Evolutionary conservation across 2,329 filamentous ascomycete genomes (phyloP).

Genomic region (Akanthomyces lecanii): DNA sequence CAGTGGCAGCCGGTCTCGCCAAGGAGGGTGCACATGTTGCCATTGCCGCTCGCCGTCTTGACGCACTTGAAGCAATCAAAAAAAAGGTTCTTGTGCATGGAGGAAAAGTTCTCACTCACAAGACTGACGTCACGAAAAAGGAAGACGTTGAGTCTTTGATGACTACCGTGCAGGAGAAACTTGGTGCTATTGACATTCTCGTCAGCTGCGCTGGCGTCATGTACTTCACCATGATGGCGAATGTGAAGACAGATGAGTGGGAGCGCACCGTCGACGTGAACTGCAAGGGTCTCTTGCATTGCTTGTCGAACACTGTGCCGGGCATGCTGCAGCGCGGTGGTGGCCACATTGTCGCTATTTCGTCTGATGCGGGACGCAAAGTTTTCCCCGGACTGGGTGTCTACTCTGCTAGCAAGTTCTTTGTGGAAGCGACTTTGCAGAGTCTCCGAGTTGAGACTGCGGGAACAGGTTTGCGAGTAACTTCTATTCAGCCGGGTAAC

Average conservation of each 20-base stretch:
- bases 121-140: conserved; percentile 68
- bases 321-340: conserved; percentile 64
- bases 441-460: conserved; percentile 70
- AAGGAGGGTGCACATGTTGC: conserved; percentile 68
- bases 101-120: conserved; percentile 62
- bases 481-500: conserved; percentile 73
- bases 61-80: conserved; percentile 65
- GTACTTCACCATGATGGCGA: conserved; percentile 87
- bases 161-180: conserved; percentile 50
- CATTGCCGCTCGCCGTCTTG: conserved; percentile 65
- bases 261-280: conserved; percentile 80
- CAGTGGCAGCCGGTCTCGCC: conserved; percentile 65
- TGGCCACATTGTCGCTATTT: conserved; percentile 76
- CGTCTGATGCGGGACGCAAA: conserved; percentile 76
- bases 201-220: conserved; percentile 78
- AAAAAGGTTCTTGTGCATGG: conserved; percentile 51
- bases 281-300: conserved; percentile 77
- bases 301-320: conserved; percentile 64
- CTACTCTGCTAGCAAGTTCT: conserved; percentile 81
- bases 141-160: conserved; percentile 64
- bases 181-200: conserved; percentile 74
- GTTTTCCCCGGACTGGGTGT: conserved; percentile 78
- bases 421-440: conserved; percentile 78
- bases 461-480: conserved; percentile 67
- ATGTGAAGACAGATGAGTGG: conserved; percentile 70